Evolutionary conservation across 2,329 filamentous ascomycete genomes (phyloP).

Genomic region (Fusarium denticulatum): DNA sequence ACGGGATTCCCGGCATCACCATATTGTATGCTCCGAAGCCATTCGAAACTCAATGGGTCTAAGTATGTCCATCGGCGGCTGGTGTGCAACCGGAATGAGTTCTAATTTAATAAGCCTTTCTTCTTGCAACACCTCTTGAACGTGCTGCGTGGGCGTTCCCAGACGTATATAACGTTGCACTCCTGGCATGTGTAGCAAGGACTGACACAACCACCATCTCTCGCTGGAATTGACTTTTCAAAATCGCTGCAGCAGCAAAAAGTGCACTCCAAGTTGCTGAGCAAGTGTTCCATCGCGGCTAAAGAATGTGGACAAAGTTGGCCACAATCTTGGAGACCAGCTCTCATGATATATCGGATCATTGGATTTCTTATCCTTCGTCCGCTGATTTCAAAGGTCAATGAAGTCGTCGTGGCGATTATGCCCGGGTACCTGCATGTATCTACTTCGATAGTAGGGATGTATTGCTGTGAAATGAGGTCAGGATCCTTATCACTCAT

Average conservation of each 20-base stretch:
- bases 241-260: background rate
- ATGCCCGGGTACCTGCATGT: rapidly evolving
- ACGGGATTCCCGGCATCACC: background rate
- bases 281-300: background rate
- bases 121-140: background rate
- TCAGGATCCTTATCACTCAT: background rate
- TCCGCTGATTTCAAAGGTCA: background rate
- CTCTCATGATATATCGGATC: background rate
- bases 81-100: background rate
- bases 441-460: background rate
- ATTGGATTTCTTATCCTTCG: background rate
- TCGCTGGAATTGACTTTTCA: no score
- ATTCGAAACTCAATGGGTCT: background rate
- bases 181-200: background rate
- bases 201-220: background rate
- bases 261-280: background rate
- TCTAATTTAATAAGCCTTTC: rapidly evolving
- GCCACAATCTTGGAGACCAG: background rate
- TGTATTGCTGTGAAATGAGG: background rate
- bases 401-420: background rate
- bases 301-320: background rate
- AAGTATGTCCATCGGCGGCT: background rate
- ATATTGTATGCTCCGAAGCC: background rate
- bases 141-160: background rate
- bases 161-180: background rate